Evolutionary conservation across 2,329 filamentous ascomycete species (phyloP).

Genomic region (Cytospora chrysosperma): DNA sequence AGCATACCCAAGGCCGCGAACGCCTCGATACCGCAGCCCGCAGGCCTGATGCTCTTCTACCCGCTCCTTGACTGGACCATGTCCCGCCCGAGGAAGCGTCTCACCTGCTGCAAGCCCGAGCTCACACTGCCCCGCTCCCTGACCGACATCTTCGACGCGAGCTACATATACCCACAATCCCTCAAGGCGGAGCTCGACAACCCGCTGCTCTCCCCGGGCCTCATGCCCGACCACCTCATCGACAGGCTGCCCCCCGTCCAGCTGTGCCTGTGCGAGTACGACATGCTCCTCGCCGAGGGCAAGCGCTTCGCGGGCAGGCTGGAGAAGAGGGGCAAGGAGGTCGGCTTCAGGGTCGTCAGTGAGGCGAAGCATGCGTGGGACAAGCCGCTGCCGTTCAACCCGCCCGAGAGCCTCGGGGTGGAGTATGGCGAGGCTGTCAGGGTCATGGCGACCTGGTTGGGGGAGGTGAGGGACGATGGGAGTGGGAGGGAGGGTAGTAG

Average conservation of each 20-base stretch:
- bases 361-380: conserved; percentile 65
- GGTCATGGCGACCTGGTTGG: conserved; percentile 19
- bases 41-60: conserved; percentile 59
- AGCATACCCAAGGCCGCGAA: conserved; percentile 30
- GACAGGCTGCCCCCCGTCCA: conserved; percentile 52
- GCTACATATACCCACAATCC: conserved; percentile 56
- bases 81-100: conserved; percentile 54
- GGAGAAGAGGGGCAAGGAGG: conserved; percentile 50
- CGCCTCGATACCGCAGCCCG: conserved; percentile 41
- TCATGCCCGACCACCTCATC: conserved; percentile 54
- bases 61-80: conserved; percentile 62
- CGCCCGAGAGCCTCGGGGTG: conserved; percentile 11
- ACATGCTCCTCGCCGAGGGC: conserved; percentile 63
- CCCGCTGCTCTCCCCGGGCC: conserved; percentile 57
- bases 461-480: conserved; percentile 8
- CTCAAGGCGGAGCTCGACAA: conserved; percentile 45
- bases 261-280: conserved; percentile 62
- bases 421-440: conserved; percentile 24
- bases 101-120: conserved; percentile 53
- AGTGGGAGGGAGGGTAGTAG: conserved; percentile 3
- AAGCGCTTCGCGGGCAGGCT: conserved; percentile 61
- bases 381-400: conserved; percentile 46
- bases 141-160: conserved; percentile 62
- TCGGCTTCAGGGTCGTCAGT: conserved; percentile 47
- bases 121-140: conserved; percentile 56